Conservation (phyloP, 2,329 filamentous ascomycete genomes). For the Microcyclospora pomicola region DNA sequence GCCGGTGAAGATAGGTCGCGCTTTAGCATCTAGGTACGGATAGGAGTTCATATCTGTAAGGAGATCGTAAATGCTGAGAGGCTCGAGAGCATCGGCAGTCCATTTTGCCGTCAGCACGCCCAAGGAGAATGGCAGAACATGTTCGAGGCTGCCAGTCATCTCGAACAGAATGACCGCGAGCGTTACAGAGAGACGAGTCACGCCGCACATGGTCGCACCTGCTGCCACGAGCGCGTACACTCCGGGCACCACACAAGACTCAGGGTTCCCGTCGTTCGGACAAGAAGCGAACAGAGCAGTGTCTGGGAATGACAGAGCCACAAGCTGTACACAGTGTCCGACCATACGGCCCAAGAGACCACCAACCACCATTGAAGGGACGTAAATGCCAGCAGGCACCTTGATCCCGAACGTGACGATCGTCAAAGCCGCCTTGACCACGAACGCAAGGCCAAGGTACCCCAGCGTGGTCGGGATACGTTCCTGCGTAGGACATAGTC, state of each 20-base stretch:
- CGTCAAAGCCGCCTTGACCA: slow-evolving; percentile 82
- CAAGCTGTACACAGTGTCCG: slow-evolving; percentile 71
- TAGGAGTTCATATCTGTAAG: slow-evolving; percentile 96
- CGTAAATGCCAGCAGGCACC: slow-evolving; percentile 91
- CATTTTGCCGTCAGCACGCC: slow-evolving; percentile 93
- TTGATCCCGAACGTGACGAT: slow-evolving; percentile 92
- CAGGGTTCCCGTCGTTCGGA: slow-evolving; percentile 49
- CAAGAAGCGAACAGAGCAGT: slow-evolving; percentile 65
- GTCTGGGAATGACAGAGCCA: slow-evolving; percentile 59
- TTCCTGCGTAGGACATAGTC: slow-evolving; percentile 61
- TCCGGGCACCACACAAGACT: slow-evolving; percentile 86
- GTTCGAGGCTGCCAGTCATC: slow-evolving; percentile 84
- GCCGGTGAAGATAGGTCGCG: slow-evolving; percentile 79
- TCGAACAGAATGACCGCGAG: slow-evolving; percentile 93
- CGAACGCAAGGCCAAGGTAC: slow-evolving; percentile 61
- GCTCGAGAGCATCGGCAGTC: slow-evolving; percentile 92
- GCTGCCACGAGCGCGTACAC: slow-evolving; percentile 92
- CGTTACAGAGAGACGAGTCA: slow-evolving; percentile 84
- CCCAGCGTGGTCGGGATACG: slow-evolving; percentile 66
- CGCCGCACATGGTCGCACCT: slow-evolving; percentile 94
- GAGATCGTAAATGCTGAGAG: slow-evolving; percentile 87
- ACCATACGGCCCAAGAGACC: slow-evolving; percentile 80
- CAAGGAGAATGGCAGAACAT: slow-evolving; percentile 87
- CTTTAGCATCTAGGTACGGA: slow-evolving; percentile 92
- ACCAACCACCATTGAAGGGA: slow-evolving; percentile 96